Percentiles rank a stretch among this genome's conserved stretches.
Evolutionary conservation across 331 rosid genomes (phyloP).

Genomic region (Arachis monticola): DNA sequence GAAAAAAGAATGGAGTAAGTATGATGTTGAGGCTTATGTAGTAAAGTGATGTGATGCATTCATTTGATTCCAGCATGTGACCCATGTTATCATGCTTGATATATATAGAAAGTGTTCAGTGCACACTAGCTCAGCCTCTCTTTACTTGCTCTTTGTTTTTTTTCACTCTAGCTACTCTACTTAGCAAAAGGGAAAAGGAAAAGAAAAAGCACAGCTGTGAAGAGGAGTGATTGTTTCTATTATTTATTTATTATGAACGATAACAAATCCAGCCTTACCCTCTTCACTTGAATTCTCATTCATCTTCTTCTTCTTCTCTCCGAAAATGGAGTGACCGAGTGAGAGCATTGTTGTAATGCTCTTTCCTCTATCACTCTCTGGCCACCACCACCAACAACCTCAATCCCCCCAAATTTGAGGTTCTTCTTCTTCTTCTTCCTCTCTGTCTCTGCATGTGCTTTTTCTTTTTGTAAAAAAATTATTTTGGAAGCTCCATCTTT

Average conservation of each 20-base stretch:
- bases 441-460: slow-evolving; percentile 40
- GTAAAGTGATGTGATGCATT: too few species aligned
- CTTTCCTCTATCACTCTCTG: slow-evolving; percentile 41
- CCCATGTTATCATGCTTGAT: too few species aligned
- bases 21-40: too few species aligned
- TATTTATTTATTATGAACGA: slow-evolving; percentile 46
- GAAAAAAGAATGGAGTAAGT: too few species aligned
- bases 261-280: slow-evolving; percentile 64
- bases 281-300: slow-evolving; percentile 46
- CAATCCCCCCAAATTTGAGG: slow-evolving; percentile 69
- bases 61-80: too few species aligned
- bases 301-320: slow-evolving; percentile 12
- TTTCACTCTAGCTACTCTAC: too few species aligned
- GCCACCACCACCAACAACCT: slow-evolving; percentile 50
- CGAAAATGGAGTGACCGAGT: slow-evolving; percentile 6
- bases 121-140: too few species aligned
- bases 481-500: not conserved
- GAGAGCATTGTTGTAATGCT: slow-evolving; percentile 35
- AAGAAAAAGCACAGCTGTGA: slow-evolving; percentile 45
- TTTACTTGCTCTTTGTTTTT: too few species aligned
- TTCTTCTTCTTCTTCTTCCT: not conserved
- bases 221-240: slow-evolving; percentile 26
- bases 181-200: not conserved
- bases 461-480: not conserved
- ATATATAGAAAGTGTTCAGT: too few species aligned